Evolutionary conservation across 2,329 filamentous ascomycete species (phyloP).

Genomic region (Cercospora berteroae): DNA sequence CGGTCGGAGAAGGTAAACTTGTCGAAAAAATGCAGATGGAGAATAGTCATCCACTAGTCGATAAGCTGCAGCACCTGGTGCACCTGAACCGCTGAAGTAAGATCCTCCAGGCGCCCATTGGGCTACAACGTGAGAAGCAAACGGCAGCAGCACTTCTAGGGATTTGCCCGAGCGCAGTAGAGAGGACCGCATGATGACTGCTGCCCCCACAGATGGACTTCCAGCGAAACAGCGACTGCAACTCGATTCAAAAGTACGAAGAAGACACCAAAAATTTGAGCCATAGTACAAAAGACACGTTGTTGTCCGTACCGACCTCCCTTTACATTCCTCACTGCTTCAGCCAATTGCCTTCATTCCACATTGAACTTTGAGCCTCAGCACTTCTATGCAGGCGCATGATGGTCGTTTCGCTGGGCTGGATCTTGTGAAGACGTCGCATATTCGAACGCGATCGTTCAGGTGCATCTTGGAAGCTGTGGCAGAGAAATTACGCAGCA

Average conservation of each 20-base stretch:
- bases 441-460: background rate
- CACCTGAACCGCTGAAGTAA: slow-evolving; percentile 32
- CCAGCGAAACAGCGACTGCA: background rate
- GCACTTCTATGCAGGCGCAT: background rate
- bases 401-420: background rate
- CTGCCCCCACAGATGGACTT: background rate
- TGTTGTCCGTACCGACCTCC: slow-evolving; percentile 25
- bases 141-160: slow-evolving; percentile 21
- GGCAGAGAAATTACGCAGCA: background rate
- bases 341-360: slow-evolving; percentile 10
- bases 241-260: background rate
- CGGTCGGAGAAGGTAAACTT: slow-evolving; percentile 39
- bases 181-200: slow-evolving; percentile 29
- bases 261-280: background rate
- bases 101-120: slow-evolving; percentile 33
- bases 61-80: slow-evolving; percentile 32
- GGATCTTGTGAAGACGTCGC: background rate
- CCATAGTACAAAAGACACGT: slow-evolving; percentile 13
- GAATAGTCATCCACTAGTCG: slow-evolving; percentile 36
- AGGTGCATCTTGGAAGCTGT: background rate
- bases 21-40: slow-evolving; percentile 36
- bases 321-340: slow-evolving; percentile 24
- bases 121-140: slow-evolving; percentile 22
- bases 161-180: slow-evolving; percentile 29
- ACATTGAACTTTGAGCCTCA: background rate